Evolutionary conservation across 257 asterid genomes (phyloP).

Genomic region (Gentiana straminea): DNA sequence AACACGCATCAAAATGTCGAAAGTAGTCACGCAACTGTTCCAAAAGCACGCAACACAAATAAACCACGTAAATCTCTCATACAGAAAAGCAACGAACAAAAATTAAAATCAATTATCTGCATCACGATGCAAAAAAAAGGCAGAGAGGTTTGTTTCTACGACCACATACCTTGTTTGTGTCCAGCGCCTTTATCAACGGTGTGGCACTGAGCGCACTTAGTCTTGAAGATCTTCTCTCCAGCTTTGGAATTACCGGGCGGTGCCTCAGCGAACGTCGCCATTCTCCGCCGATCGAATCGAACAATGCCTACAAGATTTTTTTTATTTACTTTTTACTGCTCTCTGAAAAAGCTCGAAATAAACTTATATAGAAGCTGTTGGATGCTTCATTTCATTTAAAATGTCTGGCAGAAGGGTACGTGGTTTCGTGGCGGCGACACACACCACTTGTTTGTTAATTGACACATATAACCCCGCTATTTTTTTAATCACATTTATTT

Average conservation of each 20-base stretch:
- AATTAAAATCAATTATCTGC: background rate
- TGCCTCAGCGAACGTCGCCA: slow-evolving; percentile 73
- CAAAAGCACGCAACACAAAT: too few relatives aligned
- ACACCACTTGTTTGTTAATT: background rate
- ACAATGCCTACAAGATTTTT: background rate
- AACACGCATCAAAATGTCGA: too few relatives aligned
- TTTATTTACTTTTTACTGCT: too few relatives aligned
- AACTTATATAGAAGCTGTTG: too few relatives aligned
- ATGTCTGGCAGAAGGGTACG: slow-evolving; percentile 9
- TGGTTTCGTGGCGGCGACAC: slow-evolving; percentile 30
- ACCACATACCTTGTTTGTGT: slow-evolving; percentile 72
- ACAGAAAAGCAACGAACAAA: background rate
- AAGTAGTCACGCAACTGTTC: too few relatives aligned
- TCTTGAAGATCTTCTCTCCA: slow-evolving; percentile 83
- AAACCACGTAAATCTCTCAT: too few relatives aligned
- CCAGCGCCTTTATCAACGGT: slow-evolving; percentile 90
- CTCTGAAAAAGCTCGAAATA: too few relatives aligned
- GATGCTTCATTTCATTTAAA: too few relatives aligned
- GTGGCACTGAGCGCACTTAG: slow-evolving; percentile 89
- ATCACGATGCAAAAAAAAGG: slow-evolving; percentile 11
- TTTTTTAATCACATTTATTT: too few relatives aligned
- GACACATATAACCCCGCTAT: slow-evolving; percentile 9
- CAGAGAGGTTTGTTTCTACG: background rate
- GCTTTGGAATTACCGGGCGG: slow-evolving; percentile 51
- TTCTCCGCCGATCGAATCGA: slow-evolving; percentile 8